These are phyloP conservation scores for Torulaspora indica DNA, from an alignment of 805 yeast species.

Conservation along the genomic window DNA sequence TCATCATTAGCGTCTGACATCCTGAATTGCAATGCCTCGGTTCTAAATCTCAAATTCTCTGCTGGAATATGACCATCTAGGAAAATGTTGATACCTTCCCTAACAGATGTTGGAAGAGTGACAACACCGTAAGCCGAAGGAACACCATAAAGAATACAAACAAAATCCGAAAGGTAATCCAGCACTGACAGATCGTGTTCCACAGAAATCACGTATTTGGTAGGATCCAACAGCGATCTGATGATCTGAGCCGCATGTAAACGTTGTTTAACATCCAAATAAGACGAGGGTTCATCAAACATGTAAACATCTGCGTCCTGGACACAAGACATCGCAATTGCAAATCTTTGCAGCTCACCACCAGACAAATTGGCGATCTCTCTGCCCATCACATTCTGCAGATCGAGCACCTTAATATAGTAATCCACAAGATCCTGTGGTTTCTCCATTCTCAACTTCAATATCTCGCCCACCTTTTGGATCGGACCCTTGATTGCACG, in stretches of 20 bases:
- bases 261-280: slow-evolving; percentile 97
- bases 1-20: slow-evolving; percentile 84
- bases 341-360: slow-evolving; percentile 98
- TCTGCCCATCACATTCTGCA: slow-evolving; percentile 71
- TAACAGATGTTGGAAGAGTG: slow-evolving; percentile 90
- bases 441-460: slow-evolving; percentile 74
- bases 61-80: slow-evolving; percentile 97
- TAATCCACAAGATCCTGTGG: slow-evolving; percentile 54
- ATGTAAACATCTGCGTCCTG: slow-evolving; percentile 93
- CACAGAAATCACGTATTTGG: slow-evolving; percentile 87
- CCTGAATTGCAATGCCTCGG: slow-evolving; percentile 91
- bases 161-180: slow-evolving; percentile 94
- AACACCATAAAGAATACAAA: slow-evolving; percentile 95
- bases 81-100: slow-evolving; percentile 99
- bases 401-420: slow-evolving; percentile 66
- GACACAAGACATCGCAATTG: slow-evolving; percentile 94
- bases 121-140: slow-evolving; percentile 99
- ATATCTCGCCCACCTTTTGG: slow-evolving; percentile 77
- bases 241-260: slow-evolving; percentile 94
- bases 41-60: slow-evolving; percentile 94
- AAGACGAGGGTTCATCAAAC: slow-evolving; percentile 99
- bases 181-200: slow-evolving; percentile 98
- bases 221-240: slow-evolving; percentile 72
- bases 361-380: slow-evolving; percentile 89
- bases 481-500: slow-evolving; percentile 90